phyloP scores from a whole-genome alignment of 2,329 filamentous ascomycete species.

The Fusarium lateritium region DNA sequence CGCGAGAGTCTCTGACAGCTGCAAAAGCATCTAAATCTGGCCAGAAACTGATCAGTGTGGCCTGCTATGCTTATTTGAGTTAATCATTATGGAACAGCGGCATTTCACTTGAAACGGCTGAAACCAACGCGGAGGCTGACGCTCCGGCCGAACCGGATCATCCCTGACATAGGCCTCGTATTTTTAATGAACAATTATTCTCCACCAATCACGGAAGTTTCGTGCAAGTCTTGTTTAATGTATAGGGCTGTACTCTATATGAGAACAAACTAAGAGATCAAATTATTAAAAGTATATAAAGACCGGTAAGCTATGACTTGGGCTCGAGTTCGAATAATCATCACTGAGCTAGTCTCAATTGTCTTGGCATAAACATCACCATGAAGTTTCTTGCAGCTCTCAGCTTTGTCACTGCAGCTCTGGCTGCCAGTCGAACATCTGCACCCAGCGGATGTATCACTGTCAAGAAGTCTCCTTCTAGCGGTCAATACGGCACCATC shows the following conservation, averaged over 20 bases:
- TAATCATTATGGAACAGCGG: neutral
- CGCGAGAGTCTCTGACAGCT: neutral
- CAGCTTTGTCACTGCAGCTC: slow-evolving; percentile 33
- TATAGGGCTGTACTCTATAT: slow-evolving; percentile 1
- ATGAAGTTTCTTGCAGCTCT: slow-evolving; percentile 42
- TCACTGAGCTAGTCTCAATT: neutral
- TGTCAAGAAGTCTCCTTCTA: slow-evolving; percentile 56
- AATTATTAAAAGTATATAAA: slow-evolving; percentile 15
- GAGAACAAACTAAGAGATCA: neutral
- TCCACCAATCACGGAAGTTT: slow-evolving; percentile 32
- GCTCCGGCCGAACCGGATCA: slow-evolving; percentile 17
- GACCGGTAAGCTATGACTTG: neutral
- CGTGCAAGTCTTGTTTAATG: neutral
- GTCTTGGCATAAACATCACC: neutral
- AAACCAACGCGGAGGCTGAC: slow-evolving; percentile 34
- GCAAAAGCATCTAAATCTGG: neutral
- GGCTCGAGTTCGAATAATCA: neutral
- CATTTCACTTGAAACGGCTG: slow-evolving; percentile 31
- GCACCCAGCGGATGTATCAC: slow-evolving; percentile 65
- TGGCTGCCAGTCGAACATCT: slow-evolving; percentile 54
- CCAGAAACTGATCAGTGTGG: slow-evolving; percentile 1
- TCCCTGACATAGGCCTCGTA: slow-evolving; percentile 5
- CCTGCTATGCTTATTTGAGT: slow-evolving; percentile 11
- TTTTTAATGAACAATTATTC: slow-evolving; percentile 5
- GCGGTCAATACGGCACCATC: slow-evolving; percentile 58